A percentile compares a stretch with the other conserved stretches of the same genome.
phyloP scores from a whole-genome alignment of 2,329 filamentous ascomycete genomes.

The Acrocalymma vagum region DNA sequence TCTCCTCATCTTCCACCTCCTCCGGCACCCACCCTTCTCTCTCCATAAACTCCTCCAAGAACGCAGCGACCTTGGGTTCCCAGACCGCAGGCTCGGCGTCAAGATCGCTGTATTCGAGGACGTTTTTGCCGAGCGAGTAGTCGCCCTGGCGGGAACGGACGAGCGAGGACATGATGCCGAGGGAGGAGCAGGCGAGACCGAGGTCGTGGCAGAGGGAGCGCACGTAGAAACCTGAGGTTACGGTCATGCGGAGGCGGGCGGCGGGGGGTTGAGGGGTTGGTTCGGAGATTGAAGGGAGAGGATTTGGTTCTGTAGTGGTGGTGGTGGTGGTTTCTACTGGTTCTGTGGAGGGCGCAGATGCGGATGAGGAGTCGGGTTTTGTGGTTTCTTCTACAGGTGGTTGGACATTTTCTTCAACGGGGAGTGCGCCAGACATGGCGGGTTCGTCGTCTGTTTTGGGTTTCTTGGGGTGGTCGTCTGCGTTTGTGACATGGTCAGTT shows the following conservation, averaged over 20 bases:
- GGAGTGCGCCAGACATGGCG: slow-evolving; percentile 42
- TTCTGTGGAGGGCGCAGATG: background rate
- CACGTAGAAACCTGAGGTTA: slow-evolving; percentile 96
- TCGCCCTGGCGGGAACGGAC: slow-evolving; percentile 82
- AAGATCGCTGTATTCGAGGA: slow-evolving; percentile 81
- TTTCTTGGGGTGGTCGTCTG: slow-evolving; percentile 31
- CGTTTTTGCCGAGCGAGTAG: slow-evolving; percentile 77
- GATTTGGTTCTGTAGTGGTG: background rate
- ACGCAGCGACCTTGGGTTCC: slow-evolving; percentile 74
- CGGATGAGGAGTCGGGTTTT: slow-evolving; percentile 1
- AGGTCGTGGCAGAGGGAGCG: slow-evolving; percentile 93
- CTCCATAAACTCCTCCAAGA: slow-evolving; percentile 63
- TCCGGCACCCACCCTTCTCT: slow-evolving; percentile 47
- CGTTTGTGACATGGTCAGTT: slow-evolving; percentile 14
- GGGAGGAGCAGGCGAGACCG: slow-evolving; percentile 80
- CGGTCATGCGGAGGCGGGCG: slow-evolving; percentile 85
- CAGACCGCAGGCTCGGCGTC: slow-evolving; percentile 80
- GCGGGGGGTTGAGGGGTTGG: slow-evolving; percentile 64
- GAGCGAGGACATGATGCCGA: slow-evolving; percentile 86
- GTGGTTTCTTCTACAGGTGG: slow-evolving; percentile 1
- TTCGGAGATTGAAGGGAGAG: background rate
- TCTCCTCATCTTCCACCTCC: slow-evolving; percentile 37
- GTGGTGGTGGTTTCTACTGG: background rate
- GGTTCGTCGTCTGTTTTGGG: slow-evolving; percentile 37
- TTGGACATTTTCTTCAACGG: slow-evolving; percentile 13